Conservation (phyloP, 805 yeast species). For the Scheffersomyces spartinae region DNA sequence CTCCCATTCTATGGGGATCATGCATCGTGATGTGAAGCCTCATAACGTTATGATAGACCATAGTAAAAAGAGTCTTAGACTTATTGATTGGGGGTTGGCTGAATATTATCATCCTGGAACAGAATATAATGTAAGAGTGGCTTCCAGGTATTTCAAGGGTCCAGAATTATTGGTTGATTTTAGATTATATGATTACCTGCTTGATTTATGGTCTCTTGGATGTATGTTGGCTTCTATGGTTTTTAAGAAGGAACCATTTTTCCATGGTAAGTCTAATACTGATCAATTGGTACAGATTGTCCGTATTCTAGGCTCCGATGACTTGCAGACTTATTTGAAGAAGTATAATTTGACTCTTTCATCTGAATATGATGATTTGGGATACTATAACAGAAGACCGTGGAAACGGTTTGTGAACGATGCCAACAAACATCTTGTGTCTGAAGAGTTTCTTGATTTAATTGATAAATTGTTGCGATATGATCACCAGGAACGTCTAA, state of each 20-base stretch:
- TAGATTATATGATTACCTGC: constrained; percentile 76
- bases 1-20: constrained; percentile 88
- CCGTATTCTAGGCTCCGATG: constrained; percentile 76
- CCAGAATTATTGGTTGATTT: constrained; percentile 80
- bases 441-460: constrained; percentile 52
- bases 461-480: constrained; percentile 64
- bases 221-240: constrained; percentile 86
- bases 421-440: constrained; percentile 39
- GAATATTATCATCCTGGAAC: constrained; percentile 87
- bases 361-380: constrained; percentile 70
- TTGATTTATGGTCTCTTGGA: constrained; percentile 87
- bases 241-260: constrained; percentile 83
- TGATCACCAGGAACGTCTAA: constrained; percentile 79
- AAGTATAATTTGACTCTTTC: constrained; percentile 64
- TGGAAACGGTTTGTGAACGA: constrained; percentile 54
- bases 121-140: constrained; percentile 85
- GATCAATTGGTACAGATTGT: constrained; percentile 90
- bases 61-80: constrained; percentile 42
- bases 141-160: constrained; percentile 84
- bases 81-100: constrained; percentile 93
- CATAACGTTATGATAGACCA: constrained; percentile 93
- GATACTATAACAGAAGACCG: constrained; percentile 52
- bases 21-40: constrained; percentile 91
- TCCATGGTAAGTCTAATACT: constrained; percentile 84
- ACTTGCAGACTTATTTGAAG: constrained; percentile 49